Conservation (phyloP, 495 filamentous ascomycete genomes). For the Hypoxylon subgilvum region DNA sequence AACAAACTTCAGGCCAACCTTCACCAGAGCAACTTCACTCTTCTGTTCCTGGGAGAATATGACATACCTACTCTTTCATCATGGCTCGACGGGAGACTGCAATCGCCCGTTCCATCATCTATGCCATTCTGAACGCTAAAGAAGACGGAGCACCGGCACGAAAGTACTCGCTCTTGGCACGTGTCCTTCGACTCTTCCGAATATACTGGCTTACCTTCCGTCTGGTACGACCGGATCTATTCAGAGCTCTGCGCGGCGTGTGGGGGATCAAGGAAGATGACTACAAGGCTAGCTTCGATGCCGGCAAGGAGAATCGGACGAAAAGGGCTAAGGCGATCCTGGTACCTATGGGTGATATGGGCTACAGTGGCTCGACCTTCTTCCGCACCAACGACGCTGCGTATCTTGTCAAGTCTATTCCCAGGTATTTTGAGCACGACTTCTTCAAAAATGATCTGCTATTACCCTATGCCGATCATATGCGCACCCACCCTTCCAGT, state of each 20-base stretch:
- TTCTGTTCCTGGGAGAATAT: not conserved
- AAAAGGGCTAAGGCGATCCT: constrained; percentile 35
- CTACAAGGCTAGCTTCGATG: constrained; percentile 61
- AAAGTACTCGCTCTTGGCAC: constrained; percentile 33
- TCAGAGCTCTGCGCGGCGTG: constrained; percentile 42
- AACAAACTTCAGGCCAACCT: too few species aligned
- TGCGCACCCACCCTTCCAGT: constrained; percentile 60
- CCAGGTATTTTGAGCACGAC: constrained; percentile 67
- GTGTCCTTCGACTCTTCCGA: constrained; percentile 46
- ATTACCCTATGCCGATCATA: constrained; percentile 64
- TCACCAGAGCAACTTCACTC: not conserved
- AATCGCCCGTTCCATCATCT: constrained; percentile 46
- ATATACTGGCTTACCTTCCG: constrained; percentile 47
- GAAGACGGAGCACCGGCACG: constrained; percentile 24
- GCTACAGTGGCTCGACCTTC: constrained; percentile 73
- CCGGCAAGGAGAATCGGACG: constrained; percentile 30
- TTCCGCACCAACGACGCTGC: constrained; percentile 65
- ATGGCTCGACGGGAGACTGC: constrained; percentile 35
- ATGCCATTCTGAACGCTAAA: constrained; percentile 30
- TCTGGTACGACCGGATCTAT: constrained; percentile 48
- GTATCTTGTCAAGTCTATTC: constrained; percentile 71
- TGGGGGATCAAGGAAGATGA: constrained; percentile 62
- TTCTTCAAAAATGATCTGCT: constrained; percentile 72
- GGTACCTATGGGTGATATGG: constrained; percentile 61
- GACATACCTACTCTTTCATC: constrained; percentile 3